Evolutionary conservation across 352 stramenopile genomes (phyloP), one percentile per base, ranked within the genome.

Genomic region (Pythium pectinolyticum): DNA sequence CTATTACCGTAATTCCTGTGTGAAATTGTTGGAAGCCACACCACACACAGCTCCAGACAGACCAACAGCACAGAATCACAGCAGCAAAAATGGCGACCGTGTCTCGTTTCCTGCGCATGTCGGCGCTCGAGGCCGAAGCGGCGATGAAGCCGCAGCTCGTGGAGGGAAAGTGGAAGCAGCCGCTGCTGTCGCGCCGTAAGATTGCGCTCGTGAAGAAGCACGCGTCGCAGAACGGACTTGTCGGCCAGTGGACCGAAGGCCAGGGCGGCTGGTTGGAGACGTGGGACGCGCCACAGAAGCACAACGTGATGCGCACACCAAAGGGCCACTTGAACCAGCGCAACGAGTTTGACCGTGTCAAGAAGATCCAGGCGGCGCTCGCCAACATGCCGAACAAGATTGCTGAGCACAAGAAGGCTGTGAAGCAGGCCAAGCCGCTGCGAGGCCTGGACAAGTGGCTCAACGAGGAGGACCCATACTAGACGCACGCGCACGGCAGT

Each of bases 391-490:
- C 84, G 31, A 70, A 65, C 68, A 95, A 95, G 81, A 87, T 95
- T 61, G 83, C 80, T 32, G 86, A 93, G 11, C 86, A 95, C 74
- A 92, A 92, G 77, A 93, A 93, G 69, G 77, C 83, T 2, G 51
- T 94, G 41, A 88, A 92, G 72, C 72, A 80, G 54, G 61, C 84
- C 53, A 95, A 95, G 72, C 86, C 86, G 17, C 76, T 95, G 63
- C 90, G 90, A 73, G 86, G 86, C 30, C 75, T 95, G 25, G 84
- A 95, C 65, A 93, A 94, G 73, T 95, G 86, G 86, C 78, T 95
- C 40, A 93, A 88, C 67, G 86, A 95, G 70, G 80, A 49, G 62
- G 79, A 92, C 60, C 76, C 78, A 52, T 95, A 93, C 74, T 94
- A 89, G n/a, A n/a, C n/a, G n/a, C n/a, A n/a, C n/a, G n/a, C n/a